phyloP scores from a whole-genome alignment of 495 filamentous ascomycete genomes.

The Xylaria scruposa region DNA sequence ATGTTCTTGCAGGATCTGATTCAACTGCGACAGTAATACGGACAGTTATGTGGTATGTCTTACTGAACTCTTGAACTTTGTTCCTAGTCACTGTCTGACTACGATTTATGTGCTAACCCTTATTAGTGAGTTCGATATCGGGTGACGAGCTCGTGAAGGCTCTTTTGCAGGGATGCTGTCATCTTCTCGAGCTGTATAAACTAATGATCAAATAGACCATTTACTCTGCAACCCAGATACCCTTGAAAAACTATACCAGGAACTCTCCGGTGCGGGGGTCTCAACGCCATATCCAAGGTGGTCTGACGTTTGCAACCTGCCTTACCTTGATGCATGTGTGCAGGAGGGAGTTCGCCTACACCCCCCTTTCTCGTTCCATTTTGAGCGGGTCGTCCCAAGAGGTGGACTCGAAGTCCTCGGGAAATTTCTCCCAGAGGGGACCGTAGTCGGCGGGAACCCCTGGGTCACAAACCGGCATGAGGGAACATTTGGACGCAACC shows the following conservation, averaged over 20 bases:
- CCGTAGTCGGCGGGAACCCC: conserved; percentile 59
- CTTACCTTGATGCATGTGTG: conserved; percentile 63
- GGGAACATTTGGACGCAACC: conserved; percentile 57
- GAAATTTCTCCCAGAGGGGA: conserved; percentile 55
- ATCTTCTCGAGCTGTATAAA: not conserved
- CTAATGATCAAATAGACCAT: conserved; percentile 30
- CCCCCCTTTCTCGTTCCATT: conserved; percentile 56
- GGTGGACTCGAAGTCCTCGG: conserved; percentile 58
- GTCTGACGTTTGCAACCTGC: conserved; percentile 38
- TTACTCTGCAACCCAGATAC: conserved; percentile 50
- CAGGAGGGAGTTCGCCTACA: conserved; percentile 64
- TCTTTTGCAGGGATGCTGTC: not conserved
- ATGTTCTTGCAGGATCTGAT: conserved; percentile 63
- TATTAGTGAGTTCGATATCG: not conserved
- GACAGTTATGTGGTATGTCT: conserved; percentile 51
- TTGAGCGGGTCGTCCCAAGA: conserved; percentile 60
- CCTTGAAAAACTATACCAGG: conserved; percentile 49
- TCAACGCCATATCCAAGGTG: conserved; percentile 22
- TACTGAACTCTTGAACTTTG: not conserved
- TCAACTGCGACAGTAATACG: conserved; percentile 61
- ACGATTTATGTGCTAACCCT: not conserved
- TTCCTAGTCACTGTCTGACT: not conserved
- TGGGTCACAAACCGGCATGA: conserved; percentile 62
- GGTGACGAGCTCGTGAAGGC: not conserved
- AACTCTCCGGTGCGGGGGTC: conserved; percentile 40